Base-by-base conservation (phyloP, 768 basidiomycete species). In the Leccinum incarnatum region DNA sequence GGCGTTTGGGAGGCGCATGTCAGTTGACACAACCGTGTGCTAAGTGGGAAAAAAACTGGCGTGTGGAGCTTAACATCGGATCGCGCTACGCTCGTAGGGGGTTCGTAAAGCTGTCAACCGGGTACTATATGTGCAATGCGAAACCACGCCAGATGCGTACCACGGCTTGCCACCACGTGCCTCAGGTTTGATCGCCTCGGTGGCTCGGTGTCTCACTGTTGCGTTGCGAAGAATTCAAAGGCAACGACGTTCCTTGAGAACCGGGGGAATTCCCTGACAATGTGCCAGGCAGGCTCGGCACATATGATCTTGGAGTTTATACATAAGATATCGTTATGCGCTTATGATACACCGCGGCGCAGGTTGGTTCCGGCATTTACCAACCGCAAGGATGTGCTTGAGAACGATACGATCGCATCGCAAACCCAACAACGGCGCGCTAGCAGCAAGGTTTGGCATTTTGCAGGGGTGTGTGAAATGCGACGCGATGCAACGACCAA, bases 391-490 rank as follows among this genome's bases (percentile, higher is more conserved):
- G 29, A 29, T 29, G 29, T 27, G 50, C 60, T 60, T 67, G 57
- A 55, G 51, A 61, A 69, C 40, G 34, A 17, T 52, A 27, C 11
- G 47, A 17, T n/a, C 32, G 5, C 48, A 40, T 10, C 40, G 40
- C 10, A 8, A 42, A 19, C n/a, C 37, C 46, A 48, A 47, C 51
- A 57, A 48, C 29, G 29, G 29, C 37, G 40, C 40, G n/a, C 40
- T 42, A 4, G 45, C 30, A 58, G 59, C 32, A 46, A 51, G 10
- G 49, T 42, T 15, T 60, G 53, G 19, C 36, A 50, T 42, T 52
- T 63, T 53, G 58, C 56, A 64, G 50, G 53, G 58, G 40, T 19
- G 60, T 67, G 65, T 49, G 65, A 69, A 69, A 58, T 54, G 34
- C 37, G 40, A 42, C 40, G 40, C n/a, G 40, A 42, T 50, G 45